Base-by-base conservation (phyloP, 208 protist genomes). In the Acanthamoeba triangularis region DNA sequence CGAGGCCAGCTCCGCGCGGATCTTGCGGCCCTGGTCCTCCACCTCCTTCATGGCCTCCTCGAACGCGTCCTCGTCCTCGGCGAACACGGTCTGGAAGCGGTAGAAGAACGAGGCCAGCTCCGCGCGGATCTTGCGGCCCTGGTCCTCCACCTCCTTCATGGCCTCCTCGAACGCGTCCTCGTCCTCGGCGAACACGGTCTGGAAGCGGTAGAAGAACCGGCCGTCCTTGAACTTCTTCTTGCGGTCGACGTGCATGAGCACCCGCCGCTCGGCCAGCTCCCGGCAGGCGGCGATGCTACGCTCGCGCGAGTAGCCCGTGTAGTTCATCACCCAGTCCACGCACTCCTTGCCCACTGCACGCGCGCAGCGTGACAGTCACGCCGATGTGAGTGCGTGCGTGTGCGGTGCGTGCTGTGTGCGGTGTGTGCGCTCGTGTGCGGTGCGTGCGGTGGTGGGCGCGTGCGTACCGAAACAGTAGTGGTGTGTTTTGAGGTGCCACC, bases 161-260 rank as follows among this genome's bases (percentile, higher is more conserved):
- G 72, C 72, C 72, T 80, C 72, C 37, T 80, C 72, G 35, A 80
- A 80, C 18, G 72, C 72, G 72, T 80, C 72, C 72, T 80, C 72
- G 35, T 80, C 72, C 72, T 80, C 72, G 30, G 72, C 72, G 10
- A 14, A 80, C 10, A 80, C 72, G 10, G 37, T 47, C 72, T 65
- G 41, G 49, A 88, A 88, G 52, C 80, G 80, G 80, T 88, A 88
- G 52, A 65, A 88, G 35, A 61, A 88, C 35, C 41, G 61, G 47
- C 41, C 80, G 35, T 88, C 80, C 41, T 63, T 54, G 80, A 88
- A 88, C 41, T 54, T 54, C 52, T 88, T 88, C 49, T 88, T 88
- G 25, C 52, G 41, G 44, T 63, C 80, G 37, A 80, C 72, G 37
- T 80, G 72, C 72, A 80, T 44, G 33, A 80, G 33, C 72, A 80